phyloP scores from a whole-genome alignment of 495 filamentous ascomycete genomes.

The Neurospora sp. region DNA sequence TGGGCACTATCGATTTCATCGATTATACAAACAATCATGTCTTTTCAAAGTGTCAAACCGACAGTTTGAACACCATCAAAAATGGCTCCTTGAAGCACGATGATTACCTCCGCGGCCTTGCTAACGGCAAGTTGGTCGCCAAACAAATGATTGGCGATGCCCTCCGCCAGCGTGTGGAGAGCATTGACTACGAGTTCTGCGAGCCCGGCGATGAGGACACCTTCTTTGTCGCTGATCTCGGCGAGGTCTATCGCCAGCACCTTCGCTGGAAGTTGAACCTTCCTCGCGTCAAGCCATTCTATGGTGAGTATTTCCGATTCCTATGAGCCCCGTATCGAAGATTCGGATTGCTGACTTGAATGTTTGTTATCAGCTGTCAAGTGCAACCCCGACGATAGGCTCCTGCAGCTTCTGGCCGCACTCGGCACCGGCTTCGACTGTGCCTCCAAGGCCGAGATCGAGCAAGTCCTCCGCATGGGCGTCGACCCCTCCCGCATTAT shows the following conservation, averaged over 20 bases:
- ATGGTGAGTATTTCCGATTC: slow-evolving; percentile 53
- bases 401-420: slow-evolving; percentile 75
- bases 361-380: slow-evolving; percentile 64
- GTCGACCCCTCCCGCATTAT: slow-evolving; percentile 90
- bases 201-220: slow-evolving; percentile 88
- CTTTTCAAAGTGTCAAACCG: slow-evolving; percentile 13
- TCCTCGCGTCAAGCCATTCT: slow-evolving; percentile 88
- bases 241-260: slow-evolving; percentile 97
- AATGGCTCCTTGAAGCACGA: slow-evolving; percentile 26
- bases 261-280: slow-evolving; percentile 95
- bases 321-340: neutral
- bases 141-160: slow-evolving; percentile 64
- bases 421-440: slow-evolving; percentile 96
- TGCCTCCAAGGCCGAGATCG: slow-evolving; percentile 93
- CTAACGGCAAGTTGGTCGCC: slow-evolving; percentile 21
- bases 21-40: slow-evolving; percentile 36
- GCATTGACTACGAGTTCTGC: slow-evolving; percentile 75
- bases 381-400: slow-evolving; percentile 88
- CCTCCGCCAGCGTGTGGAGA: slow-evolving; percentile 69
- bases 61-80: slow-evolving; percentile 23
- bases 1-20: slow-evolving; percentile 27
- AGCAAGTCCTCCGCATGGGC: slow-evolving; percentile 74
- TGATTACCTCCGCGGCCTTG: slow-evolving; percentile 11
- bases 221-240: slow-evolving; percentile 96
- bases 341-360: slow-evolving; percentile 1